Evolutionary conservation across 2,329 filamentous ascomycete genomes (phyloP).

Genomic region (Magnaporthiopsis rhizophila): DNA sequence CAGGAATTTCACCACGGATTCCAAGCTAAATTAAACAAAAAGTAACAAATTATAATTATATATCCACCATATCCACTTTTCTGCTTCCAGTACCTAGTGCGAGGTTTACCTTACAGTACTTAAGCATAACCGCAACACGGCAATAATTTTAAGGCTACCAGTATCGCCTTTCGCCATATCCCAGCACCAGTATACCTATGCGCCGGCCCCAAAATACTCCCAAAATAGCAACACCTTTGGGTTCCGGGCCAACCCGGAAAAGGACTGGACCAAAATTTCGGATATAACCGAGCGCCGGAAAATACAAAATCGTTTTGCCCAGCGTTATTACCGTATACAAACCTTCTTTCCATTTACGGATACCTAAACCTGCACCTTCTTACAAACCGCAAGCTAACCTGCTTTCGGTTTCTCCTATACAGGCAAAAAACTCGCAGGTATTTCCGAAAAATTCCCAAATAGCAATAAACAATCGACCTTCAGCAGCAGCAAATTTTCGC

Average conservation of each 20-base stretch:
- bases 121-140: no score
- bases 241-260: slow-evolving; percentile 62
- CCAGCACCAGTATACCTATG: slow-evolving; percentile 30
- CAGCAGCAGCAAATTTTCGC: slow-evolving; percentile 33
- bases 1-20: no score
- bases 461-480: slow-evolving; percentile 22
- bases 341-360: background rate
- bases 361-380: background rate
- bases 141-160: no score
- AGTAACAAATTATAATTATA: no score
- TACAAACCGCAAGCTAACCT: background rate
- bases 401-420: slow-evolving; percentile 9
- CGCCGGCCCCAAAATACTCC: slow-evolving; percentile 46
- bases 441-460: slow-evolving; percentile 20
- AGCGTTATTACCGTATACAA: slow-evolving; percentile 82
- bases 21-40: no score
- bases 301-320: slow-evolving; percentile 96
- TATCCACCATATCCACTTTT: no score
- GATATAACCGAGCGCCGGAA: slow-evolving; percentile 88
- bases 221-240: slow-evolving; percentile 81
- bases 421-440: slow-evolving; percentile 82
- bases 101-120: no score
- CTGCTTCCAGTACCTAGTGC: no score
- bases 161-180: slow-evolving; percentile 27
- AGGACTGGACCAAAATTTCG: slow-evolving; percentile 99